These are phyloP conservation scores for Acacia crassicarpa DNA, from an alignment of 306 rosid genomes.

Conservation along the genomic window DNA sequence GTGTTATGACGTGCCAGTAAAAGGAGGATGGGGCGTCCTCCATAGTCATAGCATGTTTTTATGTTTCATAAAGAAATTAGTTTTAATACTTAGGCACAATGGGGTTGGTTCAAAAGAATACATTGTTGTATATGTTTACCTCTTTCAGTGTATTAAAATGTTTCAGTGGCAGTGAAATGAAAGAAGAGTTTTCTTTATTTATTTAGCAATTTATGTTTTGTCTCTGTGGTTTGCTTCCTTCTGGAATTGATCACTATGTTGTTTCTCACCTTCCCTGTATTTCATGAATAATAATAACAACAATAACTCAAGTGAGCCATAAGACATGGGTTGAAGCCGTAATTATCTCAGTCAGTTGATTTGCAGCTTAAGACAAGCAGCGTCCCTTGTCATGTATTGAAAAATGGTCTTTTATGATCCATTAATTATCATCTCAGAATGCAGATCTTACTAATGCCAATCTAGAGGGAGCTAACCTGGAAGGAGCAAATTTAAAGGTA, in stretches of 20 bases:
- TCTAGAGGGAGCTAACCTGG: constrained; percentile 86
- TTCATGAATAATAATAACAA: neutral
- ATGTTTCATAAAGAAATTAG: neutral
- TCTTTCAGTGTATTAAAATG: neutral
- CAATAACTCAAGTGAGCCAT: neutral
- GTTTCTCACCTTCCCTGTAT: neutral
- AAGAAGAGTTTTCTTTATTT: neutral
- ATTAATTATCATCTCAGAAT: constrained; percentile 53
- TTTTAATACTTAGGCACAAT: neutral
- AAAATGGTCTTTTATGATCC: constrained; percentile 10
- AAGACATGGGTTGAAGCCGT: neutral
- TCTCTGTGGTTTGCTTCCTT: neutral
- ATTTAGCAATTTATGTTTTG: neutral
- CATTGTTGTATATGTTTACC: neutral
- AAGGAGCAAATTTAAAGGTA: constrained; percentile 98
- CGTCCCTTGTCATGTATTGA: neutral
- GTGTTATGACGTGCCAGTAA: neutral
- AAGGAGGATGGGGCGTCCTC: neutral
- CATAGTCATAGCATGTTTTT: neutral
- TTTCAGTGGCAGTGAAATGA: neutral
- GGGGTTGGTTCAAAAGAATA: constrained; percentile 5
- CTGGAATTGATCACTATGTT: neutral
- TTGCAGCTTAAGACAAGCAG: constrained; percentile 9
- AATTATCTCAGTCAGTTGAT: neutral
- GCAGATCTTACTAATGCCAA: constrained; percentile 95